Conservation (phyloP, 140 eudicot species). For the Anethum foeniculum region DNA sequence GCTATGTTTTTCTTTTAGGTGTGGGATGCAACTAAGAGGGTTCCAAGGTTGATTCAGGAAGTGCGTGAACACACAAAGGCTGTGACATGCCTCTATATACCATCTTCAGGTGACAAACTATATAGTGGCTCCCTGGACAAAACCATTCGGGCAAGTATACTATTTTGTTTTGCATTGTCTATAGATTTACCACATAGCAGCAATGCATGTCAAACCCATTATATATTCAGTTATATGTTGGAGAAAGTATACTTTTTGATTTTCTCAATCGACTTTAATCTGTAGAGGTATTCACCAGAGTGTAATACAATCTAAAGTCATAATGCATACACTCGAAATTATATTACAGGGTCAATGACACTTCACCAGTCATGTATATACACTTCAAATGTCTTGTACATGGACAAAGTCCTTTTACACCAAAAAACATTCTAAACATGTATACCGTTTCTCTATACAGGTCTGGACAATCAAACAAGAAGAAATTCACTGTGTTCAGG, state of each 20-base stretch:
- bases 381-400: background rate
- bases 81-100: constrained; percentile 51
- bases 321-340: background rate
- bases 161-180: background rate
- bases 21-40: constrained; percentile 59
- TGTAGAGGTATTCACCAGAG: background rate
- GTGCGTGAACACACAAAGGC: constrained; percentile 68
- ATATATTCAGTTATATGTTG: background rate
- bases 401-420: background rate
- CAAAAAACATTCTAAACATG: background rate
- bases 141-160: constrained; percentile 58
- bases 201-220: background rate
- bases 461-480: constrained; percentile 69
- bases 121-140: constrained; percentile 83
- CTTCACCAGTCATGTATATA: background rate
- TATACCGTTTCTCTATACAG: constrained; percentile 21
- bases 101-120: constrained; percentile 49
- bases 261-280: background rate
- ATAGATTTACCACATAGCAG: background rate
- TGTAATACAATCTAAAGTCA: background rate
- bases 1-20: constrained; percentile 28
- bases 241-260: background rate
- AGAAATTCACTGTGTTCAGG: constrained; percentile 67
- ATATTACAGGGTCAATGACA: background rate
- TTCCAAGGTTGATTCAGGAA: constrained; percentile 59